Percentiles rank a stretch among this genome's conserved stretches.
Conservation (phyloP, 139 green algal species). For the Trebouxia sp. region DNA sequence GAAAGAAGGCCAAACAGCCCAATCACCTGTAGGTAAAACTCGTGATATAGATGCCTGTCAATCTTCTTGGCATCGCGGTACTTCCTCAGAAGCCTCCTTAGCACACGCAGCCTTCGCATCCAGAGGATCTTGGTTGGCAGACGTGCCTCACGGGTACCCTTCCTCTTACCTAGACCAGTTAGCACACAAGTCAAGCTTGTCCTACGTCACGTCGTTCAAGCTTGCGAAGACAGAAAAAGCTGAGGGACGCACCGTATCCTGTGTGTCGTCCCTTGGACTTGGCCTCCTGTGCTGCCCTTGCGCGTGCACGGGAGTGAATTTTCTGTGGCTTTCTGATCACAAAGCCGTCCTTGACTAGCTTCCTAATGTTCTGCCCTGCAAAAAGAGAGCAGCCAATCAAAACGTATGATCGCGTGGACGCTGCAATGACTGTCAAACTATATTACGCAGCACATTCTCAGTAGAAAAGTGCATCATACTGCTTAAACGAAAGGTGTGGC, state of each 20-base stretch:
- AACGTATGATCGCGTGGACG: neutral
- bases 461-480: too few species aligned
- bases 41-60: conserved; percentile 98
- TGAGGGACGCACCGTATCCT: conserved; percentile 82
- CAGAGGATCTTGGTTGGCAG: conserved; percentile 98
- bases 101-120: conserved; percentile 94
- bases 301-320: conserved; percentile 95
- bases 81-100: conserved; percentile 96
- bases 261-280: conserved; percentile 98
- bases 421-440: too few species aligned
- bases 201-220: neutral
- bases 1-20: too few species aligned
- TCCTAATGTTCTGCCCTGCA: conserved; percentile 98
- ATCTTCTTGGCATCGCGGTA: conserved; percentile 99
- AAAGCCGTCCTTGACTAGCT: conserved; percentile 99
- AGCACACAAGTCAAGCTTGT: neutral
- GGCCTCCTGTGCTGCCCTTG: conserved; percentile 81
- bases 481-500: neutral
- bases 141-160: conserved; percentile 96
- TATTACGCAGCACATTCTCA: too few species aligned
- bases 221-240: neutral
- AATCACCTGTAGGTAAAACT: conserved; percentile 95
- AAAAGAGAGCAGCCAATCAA: neutral
- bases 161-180: conserved; percentile 86
- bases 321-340: conserved; percentile 96